These are phyloP conservation scores for Podaxis carcinomalis DNA, from an alignment of 768 basidiomycete genomes.

Conservation along the genomic window DNA sequence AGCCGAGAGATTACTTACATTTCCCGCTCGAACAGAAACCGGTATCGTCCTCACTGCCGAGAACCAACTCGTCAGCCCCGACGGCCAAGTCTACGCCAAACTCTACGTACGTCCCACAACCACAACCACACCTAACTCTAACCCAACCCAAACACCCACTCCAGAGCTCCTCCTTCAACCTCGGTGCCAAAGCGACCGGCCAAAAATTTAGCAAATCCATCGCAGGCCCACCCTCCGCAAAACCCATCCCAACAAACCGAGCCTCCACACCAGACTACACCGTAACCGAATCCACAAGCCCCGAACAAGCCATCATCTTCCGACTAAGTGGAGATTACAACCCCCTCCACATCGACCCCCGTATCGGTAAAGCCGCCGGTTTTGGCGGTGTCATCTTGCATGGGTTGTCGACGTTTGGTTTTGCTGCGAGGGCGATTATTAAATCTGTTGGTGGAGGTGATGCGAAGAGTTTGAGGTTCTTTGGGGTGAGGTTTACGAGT, in stretches of 20 bases:
- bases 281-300: slow-evolving; percentile 55
- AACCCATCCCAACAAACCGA: slow-evolving; percentile 56
- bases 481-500: slow-evolving; percentile 74
- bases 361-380: slow-evolving; percentile 64
- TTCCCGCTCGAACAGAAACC: slow-evolving; percentile 42
- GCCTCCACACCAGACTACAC: slow-evolving; percentile 52
- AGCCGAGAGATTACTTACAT: no score
- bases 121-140: not conserved
- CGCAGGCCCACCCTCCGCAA: slow-evolving; percentile 55
- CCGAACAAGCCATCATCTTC: slow-evolving; percentile 67
- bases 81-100: slow-evolving; percentile 55
- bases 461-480: slow-evolving; percentile 57
- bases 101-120: slow-evolving; percentile 46
- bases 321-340: slow-evolving; percentile 79
- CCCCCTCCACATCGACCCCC: slow-evolving; percentile 75
- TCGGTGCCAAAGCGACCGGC: slow-evolving; percentile 63
- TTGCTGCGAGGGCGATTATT: slow-evolving; percentile 74
- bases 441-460: slow-evolving; percentile 57
- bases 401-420: slow-evolving; percentile 79
- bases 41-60: slow-evolving; percentile 73
- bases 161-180: slow-evolving; percentile 63
- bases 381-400: slow-evolving; percentile 87
- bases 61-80: slow-evolving; percentile 55
- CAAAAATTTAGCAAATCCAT: slow-evolving; percentile 60
- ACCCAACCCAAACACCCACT: not conserved